These are phyloP conservation scores for Planoprotostelium fungivorum DNA, from an alignment of 78 protist species.

Conservation along the genomic window DNA sequence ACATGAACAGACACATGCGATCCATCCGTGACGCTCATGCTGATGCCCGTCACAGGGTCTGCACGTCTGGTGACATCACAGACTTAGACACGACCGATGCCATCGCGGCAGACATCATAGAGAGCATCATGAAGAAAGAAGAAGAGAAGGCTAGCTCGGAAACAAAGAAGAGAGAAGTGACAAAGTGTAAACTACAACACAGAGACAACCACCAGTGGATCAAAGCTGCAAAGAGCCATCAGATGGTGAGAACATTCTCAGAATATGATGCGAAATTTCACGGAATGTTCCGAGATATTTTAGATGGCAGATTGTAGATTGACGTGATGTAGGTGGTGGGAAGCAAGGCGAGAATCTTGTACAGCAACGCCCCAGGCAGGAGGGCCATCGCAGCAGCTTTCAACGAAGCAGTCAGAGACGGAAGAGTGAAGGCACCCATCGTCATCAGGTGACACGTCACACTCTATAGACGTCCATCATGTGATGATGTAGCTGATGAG, in stretches of 20 bases:
- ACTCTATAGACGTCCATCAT: neutral
- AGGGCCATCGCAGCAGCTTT: conserved; percentile 74
- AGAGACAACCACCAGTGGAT: conserved; percentile 87
- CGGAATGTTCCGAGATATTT: too few species aligned
- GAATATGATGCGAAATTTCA: conserved; percentile 18
- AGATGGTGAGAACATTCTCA: neutral
- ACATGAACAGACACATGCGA: too few species aligned
- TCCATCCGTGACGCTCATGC: too few species aligned
- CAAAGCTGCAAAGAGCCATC: conserved; percentile 15
- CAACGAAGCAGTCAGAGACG: conserved; percentile 76
- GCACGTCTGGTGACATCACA: conserved; percentile 52
- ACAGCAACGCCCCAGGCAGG: conserved; percentile 77
- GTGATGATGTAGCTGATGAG: conserved; percentile 46
- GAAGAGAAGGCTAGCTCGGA: too few species aligned
- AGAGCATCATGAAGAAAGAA: conserved; percentile 12
- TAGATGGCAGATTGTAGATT: too few species aligned
- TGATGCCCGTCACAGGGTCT: conserved; percentile 42
- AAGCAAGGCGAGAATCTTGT: conserved; percentile 82
- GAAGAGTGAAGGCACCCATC: conserved; percentile 51
- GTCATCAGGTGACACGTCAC: conserved; percentile 1
- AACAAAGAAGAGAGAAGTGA: conserved; percentile 20
- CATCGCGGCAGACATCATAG: conserved; percentile 72
- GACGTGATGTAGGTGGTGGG: conserved; percentile 50
- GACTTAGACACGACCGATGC: conserved; percentile 78
- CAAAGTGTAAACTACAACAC: conserved; percentile 59